Evolutionary conservation across 1,284 basidiomycete genomes (phyloP).

Genomic region (Abortiporus biennis): DNA sequence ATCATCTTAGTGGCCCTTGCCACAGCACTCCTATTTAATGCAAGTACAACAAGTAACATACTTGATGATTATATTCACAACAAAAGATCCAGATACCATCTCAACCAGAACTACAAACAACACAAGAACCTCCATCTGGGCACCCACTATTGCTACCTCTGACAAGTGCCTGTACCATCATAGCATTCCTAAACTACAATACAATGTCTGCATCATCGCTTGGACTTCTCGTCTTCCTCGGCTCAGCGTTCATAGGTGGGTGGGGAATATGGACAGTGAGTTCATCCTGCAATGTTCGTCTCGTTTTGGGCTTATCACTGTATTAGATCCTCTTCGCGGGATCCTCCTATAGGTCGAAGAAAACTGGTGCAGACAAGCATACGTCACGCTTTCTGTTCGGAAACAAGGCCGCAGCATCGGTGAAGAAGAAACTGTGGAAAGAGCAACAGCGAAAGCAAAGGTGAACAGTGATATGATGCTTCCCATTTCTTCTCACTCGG

Average conservation of each 20-base stretch:
- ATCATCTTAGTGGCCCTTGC: constrained; percentile 51
- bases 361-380: constrained; percentile 74
- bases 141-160: constrained; percentile 64
- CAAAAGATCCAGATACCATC: constrained; percentile 34
- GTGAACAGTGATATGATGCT: no score
- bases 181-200: constrained; percentile 64
- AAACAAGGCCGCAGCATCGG: constrained; percentile 66
- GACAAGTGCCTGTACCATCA: constrained; percentile 41
- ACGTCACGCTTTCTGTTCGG: constrained; percentile 75
- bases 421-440: constrained; percentile 63
- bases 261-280: constrained; percentile 72
- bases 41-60: constrained; percentile 25
- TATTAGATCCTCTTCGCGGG: constrained; percentile 57
- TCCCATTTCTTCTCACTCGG: no score
- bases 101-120: constrained; percentile 10
- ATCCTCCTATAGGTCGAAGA: constrained; percentile 51
- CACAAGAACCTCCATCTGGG: constrained; percentile 6
- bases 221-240: constrained; percentile 42
- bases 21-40: constrained; percentile 53
- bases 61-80: not conserved
- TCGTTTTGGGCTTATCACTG: not conserved
- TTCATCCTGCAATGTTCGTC: constrained; percentile 10
- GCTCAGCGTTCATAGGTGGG: constrained; percentile 45
- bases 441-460: constrained; percentile 32
- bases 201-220: constrained; percentile 51